phyloP scores from a whole-genome alignment of 768 basidiomycete genomes.

The Pleurotus djamor region DNA sequence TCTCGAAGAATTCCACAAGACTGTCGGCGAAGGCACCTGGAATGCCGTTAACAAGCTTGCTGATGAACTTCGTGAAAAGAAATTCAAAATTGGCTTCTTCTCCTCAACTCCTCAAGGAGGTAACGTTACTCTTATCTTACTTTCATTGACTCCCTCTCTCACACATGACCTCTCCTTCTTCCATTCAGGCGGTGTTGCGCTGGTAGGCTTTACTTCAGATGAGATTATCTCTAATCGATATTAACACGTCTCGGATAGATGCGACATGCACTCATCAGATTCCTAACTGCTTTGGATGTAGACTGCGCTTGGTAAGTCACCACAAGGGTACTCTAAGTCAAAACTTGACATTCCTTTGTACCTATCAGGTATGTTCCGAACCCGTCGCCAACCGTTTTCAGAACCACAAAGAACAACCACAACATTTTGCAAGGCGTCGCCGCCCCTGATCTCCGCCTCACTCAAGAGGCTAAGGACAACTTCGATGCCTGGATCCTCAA shows the following conservation, averaged over 20 bases:
- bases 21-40: constrained; percentile 75
- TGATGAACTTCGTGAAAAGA: constrained; percentile 81
- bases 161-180: constrained; percentile 9
- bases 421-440: constrained; percentile 95
- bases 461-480: constrained; percentile 71
- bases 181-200: constrained; percentile 81
- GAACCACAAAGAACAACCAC: constrained; percentile 95
- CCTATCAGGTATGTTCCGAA: constrained; percentile 78
- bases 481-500: constrained; percentile 89
- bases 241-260: constrained; percentile 45
- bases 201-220: constrained; percentile 50
- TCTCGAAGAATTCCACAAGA: constrained; percentile 72
- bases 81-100: constrained; percentile 91
- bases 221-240: constrained; percentile 16
- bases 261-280: constrained; percentile 91
- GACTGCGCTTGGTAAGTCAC: constrained; percentile 75
- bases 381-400: constrained; percentile 86
- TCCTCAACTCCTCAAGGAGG: constrained; percentile 95
- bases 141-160: constrained; percentile 10
- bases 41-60: constrained; percentile 79
- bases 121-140: constrained; percentile 26
- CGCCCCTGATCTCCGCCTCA: constrained; percentile 71
- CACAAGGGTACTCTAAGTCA: constrained; percentile 11
- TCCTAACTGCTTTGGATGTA: constrained; percentile 77
- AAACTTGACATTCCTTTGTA: constrained; percentile 6